Base-by-base conservation (phyloP, 2,329 filamentous ascomycete species). In the Aureobasidium uvarum region DNA sequence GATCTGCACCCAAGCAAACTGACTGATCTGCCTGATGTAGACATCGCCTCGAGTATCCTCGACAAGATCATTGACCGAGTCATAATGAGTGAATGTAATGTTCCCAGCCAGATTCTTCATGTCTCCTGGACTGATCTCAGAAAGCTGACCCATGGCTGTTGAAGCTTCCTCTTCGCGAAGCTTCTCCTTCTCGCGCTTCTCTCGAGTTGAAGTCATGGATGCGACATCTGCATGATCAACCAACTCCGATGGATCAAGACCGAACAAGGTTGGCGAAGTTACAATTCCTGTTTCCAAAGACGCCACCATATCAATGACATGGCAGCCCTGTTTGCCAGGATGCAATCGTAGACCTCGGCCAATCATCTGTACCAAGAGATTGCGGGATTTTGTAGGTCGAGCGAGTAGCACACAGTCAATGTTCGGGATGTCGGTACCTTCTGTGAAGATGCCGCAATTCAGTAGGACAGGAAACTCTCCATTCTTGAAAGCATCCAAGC, bases 401-500 rank as follows among this genome's bases (percentile, higher is more conserved):
- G 90, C 92, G 10, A 99, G 83, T 10, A 99, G 74, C 28, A 99
- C 86, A 73, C 95, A 98, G 78, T 99, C 95, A 69, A 99, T 91
- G 74, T 96, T 97, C 6, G 96, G 95, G 38, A 99, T 96, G 73
- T 99, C 95, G 0, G 95, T 99, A 2, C 95, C 95, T 79, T 99
- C 95, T 0, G 94, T 98, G 73, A 96, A 98, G 46, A 99, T 90
- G 10, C 93, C 93, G 73, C 95, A 98, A 74, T 99, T 99, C 60
- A 99, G 79, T 16, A 99, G 83, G 0, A 99, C 91, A 0, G 92
- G 91, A 68, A 91, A 98, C 50, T 92, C 85, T 8, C 87, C 85
- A 1, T 80, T 83, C 69, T 85, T 89, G 77, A 99, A 99, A 2
- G 85, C 85, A 38, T 91, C 87, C 1, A 99, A 81, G 1, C 86